phyloP scores from a whole-genome alignment of 2,329 filamentous ascomycete genomes.

The Aspergillus versicolor region DNA sequence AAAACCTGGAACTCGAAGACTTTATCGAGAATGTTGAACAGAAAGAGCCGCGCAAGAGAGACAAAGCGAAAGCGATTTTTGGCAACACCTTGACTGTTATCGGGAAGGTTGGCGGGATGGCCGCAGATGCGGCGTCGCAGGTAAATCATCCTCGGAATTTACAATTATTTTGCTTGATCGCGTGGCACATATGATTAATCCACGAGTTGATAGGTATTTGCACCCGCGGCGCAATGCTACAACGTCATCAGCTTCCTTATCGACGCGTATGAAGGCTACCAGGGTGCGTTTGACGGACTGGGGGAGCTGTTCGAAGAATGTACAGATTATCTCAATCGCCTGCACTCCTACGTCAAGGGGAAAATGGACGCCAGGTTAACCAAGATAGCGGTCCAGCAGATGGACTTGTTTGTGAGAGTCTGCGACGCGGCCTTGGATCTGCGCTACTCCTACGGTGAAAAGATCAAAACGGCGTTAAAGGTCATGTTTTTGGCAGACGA shows the following conservation, averaged over 20 bases:
- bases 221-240: background rate
- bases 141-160: background rate
- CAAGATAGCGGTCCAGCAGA: background rate
- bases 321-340: background rate
- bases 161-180: no score
- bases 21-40: background rate
- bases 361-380: background rate
- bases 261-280: background rate
- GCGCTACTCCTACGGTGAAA: background rate
- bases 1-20: background rate
- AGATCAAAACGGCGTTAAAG: background rate
- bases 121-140: background rate
- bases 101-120: background rate
- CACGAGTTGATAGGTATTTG: background rate
- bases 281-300: background rate
- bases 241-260: constrained; percentile 2
- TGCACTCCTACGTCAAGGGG: background rate
- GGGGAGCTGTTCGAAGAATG: background rate
- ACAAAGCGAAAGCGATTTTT: background rate
- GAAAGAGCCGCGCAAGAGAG: background rate
- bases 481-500: background rate
- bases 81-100: background rate
- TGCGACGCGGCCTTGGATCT: background rate
- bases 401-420: background rate
- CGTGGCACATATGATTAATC: no score